Base-by-base conservation (phyloP, 108 stramenopile genomes). In the Pelagomonas calceolata region DNA sequence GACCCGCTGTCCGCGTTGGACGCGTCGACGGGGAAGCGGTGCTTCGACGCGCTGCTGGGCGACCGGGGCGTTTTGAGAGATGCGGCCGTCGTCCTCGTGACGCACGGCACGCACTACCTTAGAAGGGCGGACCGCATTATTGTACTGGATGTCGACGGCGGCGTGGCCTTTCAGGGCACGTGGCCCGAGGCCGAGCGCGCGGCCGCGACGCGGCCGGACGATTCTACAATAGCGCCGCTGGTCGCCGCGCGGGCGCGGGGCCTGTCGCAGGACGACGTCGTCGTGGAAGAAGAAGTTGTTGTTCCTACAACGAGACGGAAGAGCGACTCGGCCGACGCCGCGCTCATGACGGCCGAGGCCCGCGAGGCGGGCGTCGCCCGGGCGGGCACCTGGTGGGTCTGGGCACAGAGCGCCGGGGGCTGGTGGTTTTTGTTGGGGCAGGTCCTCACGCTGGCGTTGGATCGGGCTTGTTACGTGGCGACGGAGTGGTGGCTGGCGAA, bases 1-100 rank as follows among this genome's bases (percentile, higher is more conserved):
- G 96, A 98, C 78, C 92, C 92, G 30, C 77, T 98, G 60, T 84
- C 85, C 36, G 96, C 96, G 10, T 73, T 98, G 64, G 97, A 98
- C 84, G 82, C 92, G 14, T 80, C 85, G n/a, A 93, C 93, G 26
- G 88, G 81, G 14, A 81, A 82, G 43, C 63, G 65, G 4, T 80
- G 95, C 43, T 95, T 98, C 72, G 88, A 94, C 37, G 72, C 80
- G 34, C 68, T 93, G 44, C 79, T 89, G 51, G 73, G 84, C 32
- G 70, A 32, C 34, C 64, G 63, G 31, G 72, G 72, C 26, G 60
- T 26, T 4, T 16, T 90, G 14, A 44, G 71, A 30, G 73, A 83
- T 4, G 73, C 85, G 30, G 91, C 89, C 0, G 80, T 89, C 32
- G 75, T 93, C 31, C 77, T 96, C 60, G 93, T 93, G 18, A 97